Evolutionary conservation across 352 stramenopile genomes (phyloP).

Genomic region (Blastocystis hominis): DNA sequence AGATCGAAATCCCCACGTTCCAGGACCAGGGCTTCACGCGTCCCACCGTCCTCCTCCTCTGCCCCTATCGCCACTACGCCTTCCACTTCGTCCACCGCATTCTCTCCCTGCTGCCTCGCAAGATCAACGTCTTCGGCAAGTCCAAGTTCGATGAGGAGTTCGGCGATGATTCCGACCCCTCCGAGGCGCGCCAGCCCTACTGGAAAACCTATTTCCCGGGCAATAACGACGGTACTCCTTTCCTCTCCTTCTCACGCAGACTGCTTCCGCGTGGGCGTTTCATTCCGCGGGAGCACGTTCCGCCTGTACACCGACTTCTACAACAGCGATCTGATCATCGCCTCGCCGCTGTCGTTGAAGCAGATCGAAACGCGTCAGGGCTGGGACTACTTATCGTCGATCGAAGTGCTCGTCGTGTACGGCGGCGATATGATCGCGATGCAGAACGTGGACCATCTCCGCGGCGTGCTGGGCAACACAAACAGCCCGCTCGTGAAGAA

Average conservation of each 20-base stretch:
- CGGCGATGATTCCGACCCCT: not conserved
- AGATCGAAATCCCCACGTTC: slow-evolving; percentile 13
- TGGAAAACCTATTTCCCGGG: slow-evolving; percentile 40
- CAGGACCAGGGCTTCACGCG: slow-evolving; percentile 57
- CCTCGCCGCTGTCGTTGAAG: slow-evolving; percentile 26
- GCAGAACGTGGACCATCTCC: slow-evolving; percentile 55
- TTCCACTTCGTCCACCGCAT: slow-evolving; percentile 13
- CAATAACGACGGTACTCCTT: slow-evolving; percentile 45
- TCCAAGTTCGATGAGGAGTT: slow-evolving; percentile 54
- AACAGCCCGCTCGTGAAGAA: slow-evolving; percentile 29
- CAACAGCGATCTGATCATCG: slow-evolving; percentile 58
- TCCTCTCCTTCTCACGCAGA: not conserved
- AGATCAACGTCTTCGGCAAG: slow-evolving; percentile 42
- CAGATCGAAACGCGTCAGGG: slow-evolving; percentile 16
- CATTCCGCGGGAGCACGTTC: not conserved
- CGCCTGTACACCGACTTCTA: slow-evolving; percentile 57
- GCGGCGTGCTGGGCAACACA: not conserved
- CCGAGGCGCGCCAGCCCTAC: not conserved
- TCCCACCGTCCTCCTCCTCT: slow-evolving; percentile 43
- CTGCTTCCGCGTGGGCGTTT: slow-evolving; percentile 54
- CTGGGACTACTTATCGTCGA: slow-evolving; percentile 47
- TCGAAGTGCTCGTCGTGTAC: slow-evolving; percentile 44
- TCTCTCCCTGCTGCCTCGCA: slow-evolving; percentile 15
- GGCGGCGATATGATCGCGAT: slow-evolving; percentile 50
- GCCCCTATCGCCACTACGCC: slow-evolving; percentile 31